Evolutionary conservation across 2,329 filamentous ascomycete genomes (phyloP).

Genomic region (Ophiocordyceps camponoti-floridani): DNA sequence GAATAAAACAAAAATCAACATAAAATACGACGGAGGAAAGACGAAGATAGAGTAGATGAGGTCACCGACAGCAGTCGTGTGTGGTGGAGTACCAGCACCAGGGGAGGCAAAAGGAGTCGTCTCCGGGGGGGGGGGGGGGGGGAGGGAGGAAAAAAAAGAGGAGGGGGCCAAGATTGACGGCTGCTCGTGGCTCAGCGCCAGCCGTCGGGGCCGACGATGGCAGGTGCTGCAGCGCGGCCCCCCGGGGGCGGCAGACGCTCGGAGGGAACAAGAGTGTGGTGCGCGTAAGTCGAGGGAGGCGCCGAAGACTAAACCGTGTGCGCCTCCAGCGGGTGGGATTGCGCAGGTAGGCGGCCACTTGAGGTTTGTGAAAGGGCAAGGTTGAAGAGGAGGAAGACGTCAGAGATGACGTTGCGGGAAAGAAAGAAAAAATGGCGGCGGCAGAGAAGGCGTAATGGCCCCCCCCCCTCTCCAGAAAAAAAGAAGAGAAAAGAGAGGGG

Average conservation of each 20-base stretch:
- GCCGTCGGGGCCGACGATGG: neutral
- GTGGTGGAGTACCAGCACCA: neutral
- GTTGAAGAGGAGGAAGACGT: constrained; percentile 22
- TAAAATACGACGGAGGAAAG: neutral
- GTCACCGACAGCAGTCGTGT: constrained; percentile 13
- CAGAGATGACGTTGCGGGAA: constrained; percentile 27
- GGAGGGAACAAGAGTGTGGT: constrained; percentile 1
- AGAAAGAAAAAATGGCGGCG: constrained; percentile 10
- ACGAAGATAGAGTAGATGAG: constrained; percentile 17
- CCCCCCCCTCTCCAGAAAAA: too few species aligned
- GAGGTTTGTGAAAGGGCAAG: constrained; percentile 17
- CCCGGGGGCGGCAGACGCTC: neutral
- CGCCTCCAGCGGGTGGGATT: constrained; percentile 6
- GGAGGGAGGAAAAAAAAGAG: neutral
- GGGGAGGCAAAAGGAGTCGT: neutral
- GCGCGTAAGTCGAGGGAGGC: neutral
- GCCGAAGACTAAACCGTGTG: neutral
- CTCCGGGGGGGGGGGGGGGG: neutral
- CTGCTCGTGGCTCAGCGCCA: constrained; percentile 3
- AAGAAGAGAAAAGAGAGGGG: constrained; percentile 3
- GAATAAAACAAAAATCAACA: neutral
- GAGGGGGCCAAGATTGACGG: constrained; percentile 3
- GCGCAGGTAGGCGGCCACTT: constrained; percentile 10
- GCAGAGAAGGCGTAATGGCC: neutral
- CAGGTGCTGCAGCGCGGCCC: neutral